phyloP scores from a whole-genome alignment of 2,329 filamentous ascomycete species.

The Xylaria sp. region DNA sequence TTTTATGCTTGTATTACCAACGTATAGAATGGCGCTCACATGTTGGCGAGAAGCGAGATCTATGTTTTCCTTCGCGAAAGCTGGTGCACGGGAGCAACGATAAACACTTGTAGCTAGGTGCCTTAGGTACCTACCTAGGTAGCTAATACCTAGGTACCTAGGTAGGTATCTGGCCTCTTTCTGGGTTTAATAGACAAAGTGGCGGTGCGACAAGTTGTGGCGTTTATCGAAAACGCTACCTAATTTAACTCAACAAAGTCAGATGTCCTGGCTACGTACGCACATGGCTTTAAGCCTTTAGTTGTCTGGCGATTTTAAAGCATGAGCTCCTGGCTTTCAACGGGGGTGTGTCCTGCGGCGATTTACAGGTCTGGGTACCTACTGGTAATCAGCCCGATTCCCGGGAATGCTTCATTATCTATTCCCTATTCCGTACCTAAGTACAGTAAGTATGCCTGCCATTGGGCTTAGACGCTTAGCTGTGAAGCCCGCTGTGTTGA shows the following conservation, averaged over 20 bases:
- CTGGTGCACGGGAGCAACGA: not conserved
- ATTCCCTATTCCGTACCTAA: too few species aligned
- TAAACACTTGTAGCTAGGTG: too few species aligned
- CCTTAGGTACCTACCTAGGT: too few species aligned
- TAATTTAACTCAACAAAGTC: not conserved
- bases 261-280: not conserved
- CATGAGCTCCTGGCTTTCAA: not conserved
- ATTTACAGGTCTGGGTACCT: not conserved
- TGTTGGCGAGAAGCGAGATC: not conserved
- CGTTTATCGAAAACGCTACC: not conserved
- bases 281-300: not conserved
- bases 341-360: not conserved
- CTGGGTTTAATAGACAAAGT: not conserved
- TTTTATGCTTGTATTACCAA: not conserved
- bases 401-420: not conserved
- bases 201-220: conserved; percentile 11
- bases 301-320: not conserved
- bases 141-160: too few species aligned
- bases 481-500: too few species aligned
- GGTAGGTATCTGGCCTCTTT: not conserved
- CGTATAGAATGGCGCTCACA: not conserved
- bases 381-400: not conserved
- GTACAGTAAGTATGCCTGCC: too few species aligned
- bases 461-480: too few species aligned
- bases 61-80: not conserved